Conservation (phyloP, 345 rosid genomes). For the Nephelium lappaceum region DNA sequence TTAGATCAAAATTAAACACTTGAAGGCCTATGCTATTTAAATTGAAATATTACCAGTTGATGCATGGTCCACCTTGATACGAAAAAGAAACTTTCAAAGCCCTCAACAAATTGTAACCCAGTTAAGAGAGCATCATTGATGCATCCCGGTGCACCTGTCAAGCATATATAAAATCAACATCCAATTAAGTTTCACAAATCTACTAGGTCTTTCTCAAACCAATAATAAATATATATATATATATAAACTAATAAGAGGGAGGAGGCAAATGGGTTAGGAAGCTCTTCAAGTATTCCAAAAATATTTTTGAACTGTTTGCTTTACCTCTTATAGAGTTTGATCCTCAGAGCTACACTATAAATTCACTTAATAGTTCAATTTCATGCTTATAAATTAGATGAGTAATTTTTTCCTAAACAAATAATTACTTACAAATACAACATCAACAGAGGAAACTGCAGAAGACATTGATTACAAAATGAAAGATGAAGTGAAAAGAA, state of each 20-base stretch:
- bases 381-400: no score
- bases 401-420: not conserved
- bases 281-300: not conserved
- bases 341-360: not conserved
- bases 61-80: conserved; percentile 94
- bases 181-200: conserved; percentile 5
- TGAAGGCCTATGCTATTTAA: not conserved
- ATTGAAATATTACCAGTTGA: conserved; percentile 70
- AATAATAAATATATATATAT: not conserved
- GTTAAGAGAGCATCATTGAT: conserved; percentile 86
- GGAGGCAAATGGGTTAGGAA: not conserved
- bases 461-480: not conserved
- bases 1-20: not conserved
- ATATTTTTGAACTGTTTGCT: not conserved
- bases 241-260: not conserved
- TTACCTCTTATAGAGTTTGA: not conserved
- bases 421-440: not conserved
- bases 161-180: conserved; percentile 21
- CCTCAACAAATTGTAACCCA: conserved; percentile 91
- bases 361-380: no score
- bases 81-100: conserved; percentile 81
- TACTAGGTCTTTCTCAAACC: not conserved
- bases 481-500: not conserved
- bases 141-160: conserved; percentile 88
- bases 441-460: not conserved